Evolutionary conservation across 73 alveolate genomes (phyloP), one percentile per base, ranked within the genome.

Genomic region (Stentor coeruleus): DNA sequence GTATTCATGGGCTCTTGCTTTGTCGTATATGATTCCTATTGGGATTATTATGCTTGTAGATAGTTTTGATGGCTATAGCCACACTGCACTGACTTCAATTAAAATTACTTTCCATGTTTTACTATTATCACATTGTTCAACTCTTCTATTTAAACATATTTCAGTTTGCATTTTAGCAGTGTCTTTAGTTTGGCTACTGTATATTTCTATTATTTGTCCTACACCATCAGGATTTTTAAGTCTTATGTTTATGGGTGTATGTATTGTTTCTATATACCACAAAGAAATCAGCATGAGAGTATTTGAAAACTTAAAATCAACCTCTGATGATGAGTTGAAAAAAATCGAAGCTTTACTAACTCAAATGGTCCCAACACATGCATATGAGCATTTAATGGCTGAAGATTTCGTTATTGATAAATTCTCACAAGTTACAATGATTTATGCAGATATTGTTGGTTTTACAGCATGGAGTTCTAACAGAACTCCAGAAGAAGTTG

Each of bases 401-500:
- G 92, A 87, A 11, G 81, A 81, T 39, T 76, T 86, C 35, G 84
- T 85, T 30, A 92, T 91, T 0, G 99, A 97, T 81, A 95, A 87
- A 6, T 83, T 95, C 30, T 95, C 88, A 30, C 88, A 86, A 76
- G 98, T 91, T 28, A 95, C 99, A 28, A 83, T 97, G 80, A 88
- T 97, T 11, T 97, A 88, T 77, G 97, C 99, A 59, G 99, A 97
- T 84, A 93, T 93, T 82, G 93, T 88, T 38, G 96, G 96, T 35
- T 93, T 93, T 81, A 93, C 98, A 28, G 88, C 82, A 14, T 89
- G 88, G 79, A 73, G 93, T 35, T 87, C 93, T 55, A 85, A 86
- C n/a, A 83, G 88, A 1, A 72, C 92, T 41, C 98, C 99, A 3
- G 91, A 88, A 76, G 97, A 95, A 76, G 99, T 97, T 1, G 97